A percentile compares a stretch with the other conserved stretches of the same genome.
These are phyloP conservation scores for Arabidopsis thaliana DNA, from an alignment of 345 rosid genomes.

Conservation along the genomic window TAIR10.1 NC_003074.8:22434501-22435000, in stretches of 20 bases:
- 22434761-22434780: conserved; percentile 15
- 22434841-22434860: neutral
- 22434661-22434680: conserved; percentile 13
- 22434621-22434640: conserved; percentile 12
- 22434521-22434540: conserved; percentile 29
- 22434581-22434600: conserved; percentile 1
- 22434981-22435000: neutral
- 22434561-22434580: conserved; percentile 36
- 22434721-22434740: conserved; percentile 35
- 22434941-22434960: conserved; percentile 19
- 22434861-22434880: neutral
- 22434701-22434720: conserved; percentile 20
- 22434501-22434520: neutral
- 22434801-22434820: conserved; percentile 8
- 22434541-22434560: conserved; percentile 17
- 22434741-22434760: conserved; percentile 35
- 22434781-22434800: conserved; percentile 31
- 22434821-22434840: neutral
- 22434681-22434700: conserved; percentile 1
- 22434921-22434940: conserved; percentile 18
- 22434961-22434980: conserved; percentile 28
- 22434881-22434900: neutral
- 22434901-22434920: conserved; percentile 3
- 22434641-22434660: neutral
- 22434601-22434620: conserved; percentile 27